Evolutionary conservation across 768 basidiomycete species (phyloP).

Genomic region (Kwoniella sp.): DNA sequence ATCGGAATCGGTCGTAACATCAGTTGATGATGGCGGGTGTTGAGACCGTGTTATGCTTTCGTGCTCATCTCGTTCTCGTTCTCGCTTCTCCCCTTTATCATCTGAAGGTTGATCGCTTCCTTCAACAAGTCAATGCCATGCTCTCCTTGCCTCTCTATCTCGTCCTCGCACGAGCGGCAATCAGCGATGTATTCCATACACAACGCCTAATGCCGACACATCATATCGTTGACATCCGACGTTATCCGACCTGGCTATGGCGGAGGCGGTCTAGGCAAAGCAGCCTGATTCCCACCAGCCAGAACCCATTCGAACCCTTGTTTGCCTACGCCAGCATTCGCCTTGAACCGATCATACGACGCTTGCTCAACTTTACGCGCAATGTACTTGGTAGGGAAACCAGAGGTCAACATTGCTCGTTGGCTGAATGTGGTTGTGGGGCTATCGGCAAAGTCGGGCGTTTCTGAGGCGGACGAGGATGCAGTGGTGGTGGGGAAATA

Average conservation of each 20-base stretch:
- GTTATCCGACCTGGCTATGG: background rate
- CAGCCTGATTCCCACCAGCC: constrained; percentile 13
- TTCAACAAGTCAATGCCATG: too few relatives aligned
- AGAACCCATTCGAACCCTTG: constrained; percentile 87
- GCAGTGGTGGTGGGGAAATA: constrained; percentile 64
- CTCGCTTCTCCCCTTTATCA: too few relatives aligned
- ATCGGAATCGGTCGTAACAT: background rate
- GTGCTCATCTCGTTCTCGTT: too few relatives aligned
- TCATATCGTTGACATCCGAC: too few relatives aligned
- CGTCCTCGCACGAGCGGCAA: too few relatives aligned
- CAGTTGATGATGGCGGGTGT: background rate
- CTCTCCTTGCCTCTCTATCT: too few relatives aligned
- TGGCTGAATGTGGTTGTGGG: constrained; percentile 72
- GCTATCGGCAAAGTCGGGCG: background rate
- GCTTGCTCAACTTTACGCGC: constrained; percentile 82
- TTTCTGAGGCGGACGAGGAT: background rate
- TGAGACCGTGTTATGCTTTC: background rate
- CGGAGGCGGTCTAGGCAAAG: constrained; percentile 12
- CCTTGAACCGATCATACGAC: constrained; percentile 84
- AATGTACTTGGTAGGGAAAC: constrained; percentile 56
- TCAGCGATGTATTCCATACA: too few relatives aligned
- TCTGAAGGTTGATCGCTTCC: too few relatives aligned
- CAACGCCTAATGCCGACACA: too few relatives aligned
- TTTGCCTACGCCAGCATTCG: constrained; percentile 87
- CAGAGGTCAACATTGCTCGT: constrained; percentile 73